Base-by-base conservation (phyloP, 1,284 basidiomycete genomes). In the Phlebopus sp. region DNA sequence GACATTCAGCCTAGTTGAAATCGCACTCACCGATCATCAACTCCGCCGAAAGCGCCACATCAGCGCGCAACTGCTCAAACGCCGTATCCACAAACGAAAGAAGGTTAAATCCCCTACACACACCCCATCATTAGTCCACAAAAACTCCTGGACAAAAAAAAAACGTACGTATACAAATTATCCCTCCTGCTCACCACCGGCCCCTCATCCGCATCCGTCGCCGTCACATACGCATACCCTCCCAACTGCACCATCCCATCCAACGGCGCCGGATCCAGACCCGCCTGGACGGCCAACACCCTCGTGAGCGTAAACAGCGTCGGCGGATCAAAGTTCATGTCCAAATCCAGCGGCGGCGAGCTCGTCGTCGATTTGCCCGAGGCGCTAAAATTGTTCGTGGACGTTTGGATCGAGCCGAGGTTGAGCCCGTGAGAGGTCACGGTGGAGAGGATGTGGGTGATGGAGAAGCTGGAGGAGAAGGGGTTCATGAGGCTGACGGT, bases 281-380 rank as follows among this genome's bases (percentile, higher is more conserved):
- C 82, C 8, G 85, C 82, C 52, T 85, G 72, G 13, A 84, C 71
- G 8, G 84, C 85, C 5, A 90, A 72, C 2, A 75, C 73, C 21
- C 86, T 78, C 25, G 86, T 82, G 14, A 90, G 71, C 0, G 83
- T 84, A 62, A 91, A 90, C 35, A 91, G 70, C 27, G 78, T 70
- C n/a, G 78, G 66, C 18, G 86, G 87, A 55, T 87, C 82, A 52
- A 86, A 76, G 62, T 90, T 90, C 74, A 90, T 75, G 56, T 79
- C 69, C 38, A 91, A 67, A 46, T 81, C 68, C 48, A 90, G 66
- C 6, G 62, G 60, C 3, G 87, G 86, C 10, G 84, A 87, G 29
- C 71, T 68, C 2, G 79, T 83, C 3, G 74, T 78, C 5, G 73
- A 64, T 48, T 81, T 81, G 13, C 84, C 82, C 5, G 71, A 58